Percentiles rank a stretch among this genome's conserved stretches.
These are phyloP conservation scores for Ceratocystis harringtonii DNA, from an alignment of 2,329 filamentous ascomycete genomes.

Conservation along the genomic window DNA sequence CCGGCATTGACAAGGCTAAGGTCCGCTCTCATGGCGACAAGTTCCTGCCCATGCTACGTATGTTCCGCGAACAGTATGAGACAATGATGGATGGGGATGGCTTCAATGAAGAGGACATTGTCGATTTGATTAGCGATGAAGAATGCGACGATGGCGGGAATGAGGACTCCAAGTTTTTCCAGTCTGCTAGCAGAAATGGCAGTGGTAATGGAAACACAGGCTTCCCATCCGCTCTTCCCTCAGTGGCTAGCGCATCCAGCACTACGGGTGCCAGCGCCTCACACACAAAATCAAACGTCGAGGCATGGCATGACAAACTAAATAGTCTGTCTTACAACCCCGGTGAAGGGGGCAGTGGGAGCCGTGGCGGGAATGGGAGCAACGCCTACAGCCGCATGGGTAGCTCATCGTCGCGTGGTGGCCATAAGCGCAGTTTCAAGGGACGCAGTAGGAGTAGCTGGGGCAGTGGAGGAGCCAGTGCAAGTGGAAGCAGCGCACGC, in stretches of 20 bases:
- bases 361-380: not conserved
- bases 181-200: constrained; percentile 26
- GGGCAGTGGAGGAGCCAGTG: constrained; percentile 2
- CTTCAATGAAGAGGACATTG: constrained; percentile 29
- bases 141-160: constrained; percentile 26
- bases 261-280: constrained; percentile 5
- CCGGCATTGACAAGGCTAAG: constrained; percentile 46
- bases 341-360: not conserved
- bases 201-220: constrained; percentile 19
- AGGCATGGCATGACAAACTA: constrained; percentile 9
- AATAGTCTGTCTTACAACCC: constrained; percentile 5
- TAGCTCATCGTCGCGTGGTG: not conserved
- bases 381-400: not conserved
- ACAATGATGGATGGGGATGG: constrained; percentile 31
- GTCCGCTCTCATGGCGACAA: constrained; percentile 45
- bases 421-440: not conserved
- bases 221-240: not conserved
- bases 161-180: constrained; percentile 36
- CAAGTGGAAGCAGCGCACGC: not conserved
- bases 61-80: constrained; percentile 32
- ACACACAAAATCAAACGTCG: constrained; percentile 15
- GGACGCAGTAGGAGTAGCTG: not conserved
- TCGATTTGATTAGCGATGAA: constrained; percentile 40
- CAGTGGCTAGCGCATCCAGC: not conserved
- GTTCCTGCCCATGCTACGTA: constrained; percentile 44